These are phyloP conservation scores for Grosmannia clavigera DNA, from an alignment of 2,329 filamentous ascomycete species.

Conservation along the genomic window DNA sequence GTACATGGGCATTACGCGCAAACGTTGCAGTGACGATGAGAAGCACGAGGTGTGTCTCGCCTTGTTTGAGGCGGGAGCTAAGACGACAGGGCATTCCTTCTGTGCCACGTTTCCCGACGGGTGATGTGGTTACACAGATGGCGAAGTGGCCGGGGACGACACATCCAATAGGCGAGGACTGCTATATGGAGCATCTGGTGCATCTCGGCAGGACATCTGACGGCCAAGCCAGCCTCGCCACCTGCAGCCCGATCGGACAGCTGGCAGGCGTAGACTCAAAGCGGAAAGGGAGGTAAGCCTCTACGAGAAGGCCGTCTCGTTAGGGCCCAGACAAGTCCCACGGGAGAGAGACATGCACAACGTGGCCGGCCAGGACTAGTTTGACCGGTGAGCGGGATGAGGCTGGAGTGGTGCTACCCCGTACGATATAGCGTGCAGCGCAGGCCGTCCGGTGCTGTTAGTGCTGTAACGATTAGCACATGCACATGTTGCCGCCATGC, in stretches of 20 bases:
- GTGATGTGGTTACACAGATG: not conserved
- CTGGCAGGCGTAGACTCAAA: not conserved
- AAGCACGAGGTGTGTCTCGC: not conserved
- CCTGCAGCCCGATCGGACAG: too few species aligned
- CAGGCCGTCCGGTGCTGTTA: constrained; percentile 1
- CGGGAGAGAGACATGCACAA: not conserved
- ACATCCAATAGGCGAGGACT: too few species aligned
- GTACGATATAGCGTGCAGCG: not conserved
- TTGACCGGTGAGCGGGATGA: constrained; percentile 1
- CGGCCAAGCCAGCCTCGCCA: too few species aligned
- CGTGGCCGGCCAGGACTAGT: not conserved
- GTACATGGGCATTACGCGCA: not conserved
- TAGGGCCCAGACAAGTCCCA: not conserved
- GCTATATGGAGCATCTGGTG: too few species aligned
- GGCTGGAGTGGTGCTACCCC: constrained; percentile 3
- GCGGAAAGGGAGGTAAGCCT: not conserved
- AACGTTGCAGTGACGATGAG: not conserved
- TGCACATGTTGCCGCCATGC: not conserved
- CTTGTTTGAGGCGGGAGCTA: not conserved
- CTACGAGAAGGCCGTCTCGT: not conserved
- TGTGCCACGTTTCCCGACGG: not conserved
- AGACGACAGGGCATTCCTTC: not conserved
- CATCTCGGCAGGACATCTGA: too few species aligned
- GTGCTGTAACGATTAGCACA: constrained; percentile 2
- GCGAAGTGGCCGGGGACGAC: too few species aligned